Percentiles rank a stretch among this genome's conserved stretches.
These are phyloP conservation scores for Pseudogymnoascus sp. DNA, from an alignment of 2,329 filamentous ascomycete species.

Conservation along the genomic window DNA sequence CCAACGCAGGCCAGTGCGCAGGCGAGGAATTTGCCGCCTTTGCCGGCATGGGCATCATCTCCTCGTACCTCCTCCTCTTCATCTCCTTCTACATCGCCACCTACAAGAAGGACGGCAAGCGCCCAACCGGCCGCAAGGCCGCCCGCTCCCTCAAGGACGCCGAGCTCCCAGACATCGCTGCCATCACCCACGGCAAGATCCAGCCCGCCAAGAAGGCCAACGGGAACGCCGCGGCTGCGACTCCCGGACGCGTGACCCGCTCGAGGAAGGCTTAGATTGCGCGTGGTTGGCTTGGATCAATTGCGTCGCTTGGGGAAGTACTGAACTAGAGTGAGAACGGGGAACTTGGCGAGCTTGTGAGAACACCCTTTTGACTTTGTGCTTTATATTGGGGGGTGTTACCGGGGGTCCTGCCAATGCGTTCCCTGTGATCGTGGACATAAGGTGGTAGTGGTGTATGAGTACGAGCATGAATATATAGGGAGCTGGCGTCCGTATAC, in stretches of 20 bases:
- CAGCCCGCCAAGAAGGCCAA: constrained; percentile 44
- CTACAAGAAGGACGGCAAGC: constrained; percentile 78
- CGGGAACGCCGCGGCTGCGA: constrained; percentile 35
- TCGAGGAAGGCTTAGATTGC: constrained; percentile 29
- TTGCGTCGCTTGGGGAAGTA: background rate
- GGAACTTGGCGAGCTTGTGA: background rate
- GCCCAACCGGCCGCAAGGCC: constrained; percentile 74
- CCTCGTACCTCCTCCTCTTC: constrained; percentile 94
- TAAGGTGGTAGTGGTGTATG: background rate
- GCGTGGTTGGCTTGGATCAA: background rate
- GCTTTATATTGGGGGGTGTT: background rate
- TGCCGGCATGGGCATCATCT: constrained; percentile 82
- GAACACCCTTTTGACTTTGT: background rate
- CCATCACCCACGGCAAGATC: constrained; percentile 27
- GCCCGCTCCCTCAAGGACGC: constrained; percentile 38
- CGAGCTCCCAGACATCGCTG: constrained; percentile 27
- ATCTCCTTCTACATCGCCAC: constrained; percentile 98
- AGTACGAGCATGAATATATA: background rate
- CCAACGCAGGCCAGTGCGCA: constrained; percentile 76
- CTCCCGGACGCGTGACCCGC: constrained; percentile 25
- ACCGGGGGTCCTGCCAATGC: background rate
- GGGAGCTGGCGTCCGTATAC: background rate
- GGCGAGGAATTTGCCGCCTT: constrained; percentile 96
- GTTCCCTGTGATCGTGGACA: background rate
- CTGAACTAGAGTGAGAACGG: background rate